These are phyloP conservation scores for Apophysomyces trapeziformis DNA, from an alignment of 371 early-diverging fungal genomes.

Conservation along the genomic window DNA sequence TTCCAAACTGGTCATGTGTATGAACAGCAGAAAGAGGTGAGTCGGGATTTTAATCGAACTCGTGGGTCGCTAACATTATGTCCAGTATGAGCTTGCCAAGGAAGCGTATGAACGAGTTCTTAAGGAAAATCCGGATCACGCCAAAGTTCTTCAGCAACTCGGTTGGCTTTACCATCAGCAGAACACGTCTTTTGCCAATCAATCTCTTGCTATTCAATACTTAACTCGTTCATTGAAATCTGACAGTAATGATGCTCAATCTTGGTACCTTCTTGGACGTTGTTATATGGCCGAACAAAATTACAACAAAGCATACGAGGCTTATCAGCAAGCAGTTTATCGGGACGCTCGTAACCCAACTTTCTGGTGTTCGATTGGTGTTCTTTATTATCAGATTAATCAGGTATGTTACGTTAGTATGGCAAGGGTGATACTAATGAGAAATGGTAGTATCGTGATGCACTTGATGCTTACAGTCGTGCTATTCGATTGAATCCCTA, in stretches of 20 bases:
- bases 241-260: constrained; percentile 86
- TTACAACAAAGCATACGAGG: constrained; percentile 93
- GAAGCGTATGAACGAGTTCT: constrained; percentile 93
- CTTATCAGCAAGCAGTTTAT: constrained; percentile 95
- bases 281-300: constrained; percentile 95
- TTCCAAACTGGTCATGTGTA: constrained; percentile 96
- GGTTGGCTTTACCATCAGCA: constrained; percentile 93
- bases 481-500: constrained; percentile 92
- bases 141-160: constrained; percentile 92
- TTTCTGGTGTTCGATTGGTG: constrained; percentile 98
- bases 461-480: constrained; percentile 93
- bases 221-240: constrained; percentile 81
- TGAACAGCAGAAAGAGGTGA: constrained; percentile 88
- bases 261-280: constrained; percentile 93
- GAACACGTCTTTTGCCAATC: constrained; percentile 74
- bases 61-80: not conserved
- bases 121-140: constrained; percentile 85
- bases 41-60: not conserved
- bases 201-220: constrained; percentile 80
- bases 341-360: constrained; percentile 92
- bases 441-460: constrained; percentile 75
- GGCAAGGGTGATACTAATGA: not conserved
- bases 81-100: constrained; percentile 72
- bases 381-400: constrained; percentile 92
- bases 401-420: constrained; percentile 47